Base-by-base conservation (phyloP, 345 rosid genomes). In the Linum usitatissimum region DNA sequence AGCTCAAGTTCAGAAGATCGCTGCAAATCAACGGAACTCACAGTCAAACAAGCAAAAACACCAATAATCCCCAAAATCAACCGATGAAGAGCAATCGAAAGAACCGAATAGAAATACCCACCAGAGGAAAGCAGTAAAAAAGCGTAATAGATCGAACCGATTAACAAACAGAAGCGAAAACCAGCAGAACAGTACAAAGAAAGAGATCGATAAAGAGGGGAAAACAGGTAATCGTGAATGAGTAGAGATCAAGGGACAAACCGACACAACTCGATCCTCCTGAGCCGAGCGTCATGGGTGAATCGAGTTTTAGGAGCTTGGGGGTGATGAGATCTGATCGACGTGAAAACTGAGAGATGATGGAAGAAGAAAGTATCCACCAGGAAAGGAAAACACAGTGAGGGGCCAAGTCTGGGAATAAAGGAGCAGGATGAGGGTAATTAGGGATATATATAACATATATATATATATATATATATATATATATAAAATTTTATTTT, bases 271-370 rank as follows among this genome's bases (percentile, higher is more conserved):
- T 55, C 59, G 59, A 55, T 55, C 59, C 59, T 55, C 59, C 59
- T 18, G 59, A 55, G 59, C 59, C 59, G 18, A 55, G 59, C 59
- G 59, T 55, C 59, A 55, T 55, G 59, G 59, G 59, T 55, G 59
- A 45, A 45, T 45, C 51, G 51, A 45, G 51, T 10, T 45, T 45
- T 3, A 15, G 51, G 51, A 12, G 13, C 2, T 45, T 10, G 14
- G 2, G 51, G 17, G 13, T 15, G 51, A 10, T 45, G 51, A 45
- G 51, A 45, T 45, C 51, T 45, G 51, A 15, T 45, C 51, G 51
- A 45, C 51, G 51, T 45, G 17, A 45, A 45, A 45, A 45, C 51
- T 9, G 51, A 45, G 51, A 45, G 59, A 56, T 4, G 59, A 28
- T 19, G 59, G 12, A 28, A 56, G 59, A 56, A 28, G 59, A 56